Evolutionary conservation across 805 yeast genomes (phyloP), one percentile per base, ranked within the genome.

Genomic region (Yamadazyma nakazawae): DNA sequence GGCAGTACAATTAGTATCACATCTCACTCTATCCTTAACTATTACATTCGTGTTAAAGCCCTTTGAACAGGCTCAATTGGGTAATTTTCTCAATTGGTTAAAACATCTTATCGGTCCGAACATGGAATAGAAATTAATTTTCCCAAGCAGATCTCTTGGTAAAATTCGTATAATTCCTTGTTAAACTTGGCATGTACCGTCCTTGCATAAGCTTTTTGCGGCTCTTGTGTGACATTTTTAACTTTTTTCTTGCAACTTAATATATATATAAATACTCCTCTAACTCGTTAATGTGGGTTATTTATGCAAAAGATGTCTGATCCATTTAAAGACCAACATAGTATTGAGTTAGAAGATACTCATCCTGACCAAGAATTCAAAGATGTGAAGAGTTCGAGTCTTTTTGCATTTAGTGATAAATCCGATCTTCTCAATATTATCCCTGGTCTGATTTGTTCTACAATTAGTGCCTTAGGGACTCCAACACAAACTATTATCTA

Each of bases 281-380:
- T 60, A 94, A 77, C 74, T 94, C 99, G 61, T 82, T 72, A 54
- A 92, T 97, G 63, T 88, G 80, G 59, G 79, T 80, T 72, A 77
- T 94, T 69, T 88, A 75, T 70, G 91, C 96, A 62, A 92, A 94
- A 69, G 88, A 34, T 79, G 55, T 66, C 97, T 81, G 26, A 37
- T 31, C 46, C 46, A n/a, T 38, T 44, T 25, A 25, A 32, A n/a
- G 36, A 44, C 28, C 9, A 38, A 5, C 5, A 28, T n/a, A 17
- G 40, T 17, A 40, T 40, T 17, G 48, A 45, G 34, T 32, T 45
- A 4, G 34, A 44, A 11, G 26, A 32, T 12, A 12, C 31, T 11
- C n/a, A 31, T 14, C 26, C n/a, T n/a, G 31, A 8, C 6, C 34
- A 10, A 21, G 47, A 43, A 26, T 14, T 43, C 16, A 25, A 34